Evolutionary conservation across 306 rosid species (phyloP).

Genomic region (cucumber (Cucumis sativus)): DNA sequence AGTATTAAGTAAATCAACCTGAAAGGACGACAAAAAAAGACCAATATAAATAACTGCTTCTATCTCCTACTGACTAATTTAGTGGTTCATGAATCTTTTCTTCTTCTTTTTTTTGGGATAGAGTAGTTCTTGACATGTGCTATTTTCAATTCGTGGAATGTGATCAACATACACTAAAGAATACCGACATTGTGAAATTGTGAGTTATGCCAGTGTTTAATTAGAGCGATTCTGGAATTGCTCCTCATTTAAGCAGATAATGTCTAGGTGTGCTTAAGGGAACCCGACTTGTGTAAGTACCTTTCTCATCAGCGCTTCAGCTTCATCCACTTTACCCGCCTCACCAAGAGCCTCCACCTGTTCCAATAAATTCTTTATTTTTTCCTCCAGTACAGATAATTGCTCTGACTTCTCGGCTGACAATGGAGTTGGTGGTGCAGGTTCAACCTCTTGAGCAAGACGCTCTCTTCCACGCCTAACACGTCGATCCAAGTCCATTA

Average conservation of each 20-base stretch:
- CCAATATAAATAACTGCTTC: neutral
- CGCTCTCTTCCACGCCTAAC: slow-evolving; percentile 95
- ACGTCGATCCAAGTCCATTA: slow-evolving; percentile 95
- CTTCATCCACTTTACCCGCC: slow-evolving; percentile 99
- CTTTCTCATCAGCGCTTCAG: slow-evolving; percentile 99
- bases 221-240: neutral
- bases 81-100: neutral
- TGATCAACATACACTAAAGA: neutral
- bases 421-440: slow-evolving; percentile 65
- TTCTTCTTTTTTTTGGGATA: neutral
- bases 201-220: neutral
- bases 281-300: slow-evolving; percentile 21
- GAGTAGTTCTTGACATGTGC: neutral
- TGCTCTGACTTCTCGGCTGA: slow-evolving; percentile 83
- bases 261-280: neutral
- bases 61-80: neutral
- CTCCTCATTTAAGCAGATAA: neutral
- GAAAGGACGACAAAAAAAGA: slow-evolving; percentile 3
- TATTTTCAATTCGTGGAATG: neutral
- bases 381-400: slow-evolving; percentile 78
- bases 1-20: slow-evolving; percentile 84
- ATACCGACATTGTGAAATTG: neutral
- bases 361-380: slow-evolving; percentile 91
- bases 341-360: slow-evolving; percentile 97
- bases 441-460: slow-evolving; percentile 97